A percentile compares a stretch with the other conserved stretches of the same genome.
phyloP scores from a whole-genome alignment of 2,329 filamentous ascomycete genomes.

The Metarhizium humberi region DNA sequence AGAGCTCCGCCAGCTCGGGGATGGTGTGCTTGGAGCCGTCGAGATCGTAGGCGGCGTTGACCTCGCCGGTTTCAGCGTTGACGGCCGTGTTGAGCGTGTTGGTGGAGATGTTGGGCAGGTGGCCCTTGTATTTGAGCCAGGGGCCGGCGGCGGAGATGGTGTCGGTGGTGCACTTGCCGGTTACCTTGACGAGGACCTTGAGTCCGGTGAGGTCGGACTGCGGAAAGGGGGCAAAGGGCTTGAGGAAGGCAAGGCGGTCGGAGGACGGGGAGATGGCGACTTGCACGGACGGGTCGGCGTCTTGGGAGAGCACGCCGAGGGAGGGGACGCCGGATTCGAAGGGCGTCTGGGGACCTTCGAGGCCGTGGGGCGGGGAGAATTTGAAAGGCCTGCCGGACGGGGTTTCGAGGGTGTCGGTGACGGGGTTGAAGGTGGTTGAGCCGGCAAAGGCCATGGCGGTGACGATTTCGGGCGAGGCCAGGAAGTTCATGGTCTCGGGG shows the following conservation, averaged over 20 bases:
- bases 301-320: constrained; percentile 63
- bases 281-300: constrained; percentile 59
- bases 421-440: constrained; percentile 88
- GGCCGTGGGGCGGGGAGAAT: constrained; percentile 71
- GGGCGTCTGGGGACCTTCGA: constrained; percentile 48
- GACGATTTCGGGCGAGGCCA: constrained; percentile 92
- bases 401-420: constrained; percentile 76
- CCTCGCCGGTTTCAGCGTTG: constrained; percentile 86
- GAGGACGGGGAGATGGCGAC: constrained; percentile 83
- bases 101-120: constrained; percentile 92
- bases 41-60: constrained; percentile 84
- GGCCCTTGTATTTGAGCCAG: constrained; percentile 99
- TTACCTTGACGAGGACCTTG: constrained; percentile 87
- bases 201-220: constrained; percentile 63
- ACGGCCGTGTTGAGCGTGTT: constrained; percentile 95
- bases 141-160: constrained; percentile 95
- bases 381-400: constrained; percentile 74
- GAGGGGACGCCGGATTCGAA: constrained; percentile 72
- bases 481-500: constrained; percentile 95
- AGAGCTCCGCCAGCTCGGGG: constrained; percentile 75
- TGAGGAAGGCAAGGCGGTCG: constrained; percentile 78
- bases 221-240: constrained; percentile 84
- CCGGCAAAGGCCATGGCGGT: constrained; percentile 94
- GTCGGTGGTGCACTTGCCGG: constrained; percentile 97
- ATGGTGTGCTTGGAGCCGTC: constrained; percentile 69